Percentiles rank a stretch among this genome's conserved stretches.
Evolutionary conservation across 148 eudicot genomes (phyloP).

Genomic region (Arbutus unedo): DNA sequence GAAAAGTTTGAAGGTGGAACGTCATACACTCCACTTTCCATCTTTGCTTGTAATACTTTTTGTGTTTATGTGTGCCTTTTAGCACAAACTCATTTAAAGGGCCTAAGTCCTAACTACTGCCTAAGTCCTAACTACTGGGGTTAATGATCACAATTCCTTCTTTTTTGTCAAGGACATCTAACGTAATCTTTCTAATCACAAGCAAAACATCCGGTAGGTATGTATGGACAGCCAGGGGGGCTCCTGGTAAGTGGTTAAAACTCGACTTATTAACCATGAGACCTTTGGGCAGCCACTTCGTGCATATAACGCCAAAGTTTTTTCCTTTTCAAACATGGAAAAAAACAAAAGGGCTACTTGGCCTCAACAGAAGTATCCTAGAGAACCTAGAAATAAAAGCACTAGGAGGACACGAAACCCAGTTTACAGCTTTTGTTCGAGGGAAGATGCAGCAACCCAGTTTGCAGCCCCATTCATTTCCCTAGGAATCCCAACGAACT

Average conservation of each 20-base stretch:
- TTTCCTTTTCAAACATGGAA: too few species aligned
- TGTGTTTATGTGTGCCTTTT: background rate
- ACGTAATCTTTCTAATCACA: background rate
- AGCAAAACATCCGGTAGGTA: too few species aligned
- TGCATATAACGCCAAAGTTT: background rate
- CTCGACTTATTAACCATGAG: background rate
- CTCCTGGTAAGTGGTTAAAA: too few species aligned
- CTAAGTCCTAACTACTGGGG: background rate
- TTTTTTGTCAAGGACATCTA: background rate
- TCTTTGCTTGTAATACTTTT: background rate
- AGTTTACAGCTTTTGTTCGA: too few species aligned
- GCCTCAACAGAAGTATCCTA: too few species aligned
- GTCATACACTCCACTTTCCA: background rate
- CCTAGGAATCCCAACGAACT: too few species aligned
- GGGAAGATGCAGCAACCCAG: too few species aligned
- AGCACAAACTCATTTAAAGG: background rate
- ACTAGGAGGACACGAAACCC: too few species aligned
- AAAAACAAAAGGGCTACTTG: too few species aligned
- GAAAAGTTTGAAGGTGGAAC: background rate
- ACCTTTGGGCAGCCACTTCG: background rate
- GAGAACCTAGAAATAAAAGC: too few species aligned
- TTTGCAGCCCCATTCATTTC: too few species aligned
- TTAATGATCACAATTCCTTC: background rate
- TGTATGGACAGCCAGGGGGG: too few species aligned
- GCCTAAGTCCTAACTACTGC: background rate